Evolutionary conservation across 2,329 filamentous ascomycete genomes (phyloP).

Genomic region (Botrytis porri): DNA sequence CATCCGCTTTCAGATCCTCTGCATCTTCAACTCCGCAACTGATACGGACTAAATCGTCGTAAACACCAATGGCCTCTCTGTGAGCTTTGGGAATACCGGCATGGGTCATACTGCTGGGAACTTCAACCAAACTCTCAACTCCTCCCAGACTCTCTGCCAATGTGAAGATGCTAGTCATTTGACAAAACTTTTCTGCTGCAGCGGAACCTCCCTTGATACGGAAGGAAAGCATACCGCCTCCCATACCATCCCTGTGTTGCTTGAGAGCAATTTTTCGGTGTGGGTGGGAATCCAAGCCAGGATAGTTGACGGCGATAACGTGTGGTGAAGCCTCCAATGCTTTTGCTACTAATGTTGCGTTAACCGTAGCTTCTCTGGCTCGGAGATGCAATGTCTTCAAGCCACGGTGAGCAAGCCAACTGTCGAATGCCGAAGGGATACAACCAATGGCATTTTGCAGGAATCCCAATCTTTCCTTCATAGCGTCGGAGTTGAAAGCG

Average conservation of each 20-base stretch:
- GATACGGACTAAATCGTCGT: conserved; percentile 87
- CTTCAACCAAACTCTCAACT: conserved; percentile 86
- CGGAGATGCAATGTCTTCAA: conserved; percentile 95
- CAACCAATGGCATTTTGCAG: conserved; percentile 97
- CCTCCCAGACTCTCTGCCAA: conserved; percentile 90
- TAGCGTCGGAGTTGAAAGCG: conserved; percentile 83
- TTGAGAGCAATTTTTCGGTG: conserved; percentile 80
- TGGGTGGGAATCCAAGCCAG: conserved; percentile 81
- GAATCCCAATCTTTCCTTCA: conserved; percentile 78
- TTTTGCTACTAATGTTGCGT: conserved; percentile 73
- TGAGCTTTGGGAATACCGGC: conserved; percentile 88
- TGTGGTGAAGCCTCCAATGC: conserved; percentile 76
- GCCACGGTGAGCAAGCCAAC: conserved; percentile 95
- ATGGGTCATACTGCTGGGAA: conserved; percentile 96
- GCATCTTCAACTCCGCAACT: conserved; percentile 94
- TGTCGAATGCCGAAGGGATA: conserved; percentile 91
- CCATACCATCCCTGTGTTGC: conserved; percentile 92
- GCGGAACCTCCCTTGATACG: conserved; percentile 81
- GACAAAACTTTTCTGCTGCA: conserved; percentile 90
- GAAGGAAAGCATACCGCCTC: conserved; percentile 97
- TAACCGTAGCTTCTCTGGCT: conserved; percentile 77
- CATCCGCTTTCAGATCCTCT: conserved; percentile 77
- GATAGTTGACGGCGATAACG: conserved; percentile 92
- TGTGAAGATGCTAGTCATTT: conserved; percentile 84
- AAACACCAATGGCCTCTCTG: conserved; percentile 89